Conservation (phyloP, 257 asterid genomes). For the Nicotiana paniculata region DNA sequence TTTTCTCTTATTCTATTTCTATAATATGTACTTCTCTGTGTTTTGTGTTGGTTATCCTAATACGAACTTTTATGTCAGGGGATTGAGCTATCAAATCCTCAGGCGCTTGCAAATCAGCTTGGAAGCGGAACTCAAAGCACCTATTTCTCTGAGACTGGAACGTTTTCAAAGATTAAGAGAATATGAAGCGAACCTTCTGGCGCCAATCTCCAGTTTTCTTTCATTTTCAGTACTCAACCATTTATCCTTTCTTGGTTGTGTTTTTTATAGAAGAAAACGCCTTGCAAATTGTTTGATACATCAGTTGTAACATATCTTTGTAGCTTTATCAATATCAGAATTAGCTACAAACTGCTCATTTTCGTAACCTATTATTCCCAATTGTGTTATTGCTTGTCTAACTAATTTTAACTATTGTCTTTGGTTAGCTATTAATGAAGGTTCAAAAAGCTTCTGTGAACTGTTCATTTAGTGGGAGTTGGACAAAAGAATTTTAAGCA, state of each 20-base stretch:
- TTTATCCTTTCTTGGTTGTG: neutral
- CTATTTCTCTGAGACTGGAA: conserved; percentile 86
- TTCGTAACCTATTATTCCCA: neutral
- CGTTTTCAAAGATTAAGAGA: conserved; percentile 86
- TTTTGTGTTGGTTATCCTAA: neutral
- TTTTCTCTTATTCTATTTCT: neutral
- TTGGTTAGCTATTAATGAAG: neutral
- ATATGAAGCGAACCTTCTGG: conserved; percentile 17
- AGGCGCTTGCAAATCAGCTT: conserved; percentile 59
- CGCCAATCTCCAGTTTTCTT: neutral
- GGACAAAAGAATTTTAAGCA: neutral
- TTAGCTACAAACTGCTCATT: neutral
- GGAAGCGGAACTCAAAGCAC: conserved; percentile 92
- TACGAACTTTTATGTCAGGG: conserved; percentile 45
- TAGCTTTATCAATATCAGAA: neutral
- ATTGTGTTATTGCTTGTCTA: neutral
- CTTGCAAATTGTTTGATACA: neutral
- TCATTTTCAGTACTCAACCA: neutral
- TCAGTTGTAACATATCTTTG: neutral
- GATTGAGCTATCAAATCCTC: conserved; percentile 92
- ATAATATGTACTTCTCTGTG: too few species aligned
- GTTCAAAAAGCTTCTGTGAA: neutral
- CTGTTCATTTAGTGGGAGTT: neutral
- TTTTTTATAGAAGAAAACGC: neutral
- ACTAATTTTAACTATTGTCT: neutral